Base-by-base conservation (phyloP, 1,139 yeast genomes). In the Fermentozyma sake region DNA sequence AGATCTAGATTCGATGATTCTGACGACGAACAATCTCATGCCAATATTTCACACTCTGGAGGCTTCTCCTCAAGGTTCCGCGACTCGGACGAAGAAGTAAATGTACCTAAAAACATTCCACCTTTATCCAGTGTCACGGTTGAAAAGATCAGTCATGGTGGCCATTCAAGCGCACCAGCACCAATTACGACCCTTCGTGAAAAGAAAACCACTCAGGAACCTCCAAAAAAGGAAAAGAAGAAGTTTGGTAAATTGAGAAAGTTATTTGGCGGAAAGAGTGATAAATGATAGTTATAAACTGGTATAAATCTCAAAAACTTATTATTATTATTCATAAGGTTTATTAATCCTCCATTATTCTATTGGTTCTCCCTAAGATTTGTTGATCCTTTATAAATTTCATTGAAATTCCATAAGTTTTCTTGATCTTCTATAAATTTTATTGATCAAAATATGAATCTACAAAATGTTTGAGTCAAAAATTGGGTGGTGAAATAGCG, bases 1-100 rank as follows among this genome's bases (percentile, higher is more conserved):
- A 49, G 46, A 20, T 76, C 84, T 4, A 18, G 83, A 39, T 68
- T 75, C 34, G 60, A 58, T 5, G 82, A 77, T 46, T 75, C 82
- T 6, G 79, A 75, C 22, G 68, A 59, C 7, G 68, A 55, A 25
- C 54, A 55, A 18, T 16, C 28, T 14, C 26, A 29, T 19, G 32
- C 31, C 20, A 28, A 30, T 24, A 19, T 27, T 14, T n/a, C n/a
- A n/a, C n/a, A n/a, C n/a, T 36, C 37, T n/a, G 34, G 33, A 7
- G 33, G 31, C 3, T 38, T 35, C 21, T 17, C 35, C 12, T 42
- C 45, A 12, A 33, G 56, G 28, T 48, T 48, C 29, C 33, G 34
- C 19, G 54, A 51, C 24, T 50, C 55, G 3, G 53, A 50, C 25
- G 53, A 51, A 14, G 53, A 49, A 18, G 32, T n/a, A n/a, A n/a